These are phyloP conservation scores for Cyberlindnera japonica DNA, from an alignment of 805 yeast genomes.

Conservation along the genomic window DNA sequence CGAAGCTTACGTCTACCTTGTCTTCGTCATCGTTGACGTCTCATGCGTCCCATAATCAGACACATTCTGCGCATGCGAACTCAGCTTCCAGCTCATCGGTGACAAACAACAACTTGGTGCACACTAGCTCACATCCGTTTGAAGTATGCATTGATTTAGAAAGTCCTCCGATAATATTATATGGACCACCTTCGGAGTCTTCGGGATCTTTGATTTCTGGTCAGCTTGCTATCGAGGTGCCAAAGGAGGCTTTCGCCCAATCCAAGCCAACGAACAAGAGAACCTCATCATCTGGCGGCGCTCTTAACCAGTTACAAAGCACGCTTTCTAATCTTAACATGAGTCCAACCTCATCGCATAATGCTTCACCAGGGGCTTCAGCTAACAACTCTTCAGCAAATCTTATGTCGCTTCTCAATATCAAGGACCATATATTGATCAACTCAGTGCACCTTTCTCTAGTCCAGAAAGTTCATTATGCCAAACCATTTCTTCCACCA, in stretches of 20 bases:
- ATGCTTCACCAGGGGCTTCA: conserved; percentile 20
- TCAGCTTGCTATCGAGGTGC: conserved; percentile 55
- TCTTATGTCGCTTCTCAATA: conserved; percentile 24
- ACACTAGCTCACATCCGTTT: conserved; percentile 33
- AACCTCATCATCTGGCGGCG: conserved; percentile 11
- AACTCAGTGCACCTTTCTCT: conserved; percentile 59
- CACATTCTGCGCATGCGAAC: neutral
- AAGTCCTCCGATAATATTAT: conserved; percentile 86
- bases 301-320: conserved; percentile 18
- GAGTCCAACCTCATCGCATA: conserved; percentile 26
- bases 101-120: conserved; percentile 20
- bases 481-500: conserved; percentile 63
- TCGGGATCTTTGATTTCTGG: conserved; percentile 89
- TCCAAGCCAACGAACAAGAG: conserved; percentile 23
- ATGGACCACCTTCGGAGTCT: conserved; percentile 73
- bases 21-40: conserved; percentile 13
- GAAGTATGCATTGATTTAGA: conserved; percentile 64
- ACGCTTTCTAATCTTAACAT: conserved; percentile 26
- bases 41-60: conserved; percentile 4
- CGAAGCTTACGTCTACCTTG: conserved; percentile 23
- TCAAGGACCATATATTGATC: conserved; percentile 45
- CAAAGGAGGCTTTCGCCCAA: conserved; percentile 26
- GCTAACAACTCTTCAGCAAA: conserved; percentile 26
- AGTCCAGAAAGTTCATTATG: conserved; percentile 65
- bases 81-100: neutral